Base-by-base conservation (phyloP, 2,329 filamentous ascomycete genomes). In the Aspergillus fumigatus region DNA sequence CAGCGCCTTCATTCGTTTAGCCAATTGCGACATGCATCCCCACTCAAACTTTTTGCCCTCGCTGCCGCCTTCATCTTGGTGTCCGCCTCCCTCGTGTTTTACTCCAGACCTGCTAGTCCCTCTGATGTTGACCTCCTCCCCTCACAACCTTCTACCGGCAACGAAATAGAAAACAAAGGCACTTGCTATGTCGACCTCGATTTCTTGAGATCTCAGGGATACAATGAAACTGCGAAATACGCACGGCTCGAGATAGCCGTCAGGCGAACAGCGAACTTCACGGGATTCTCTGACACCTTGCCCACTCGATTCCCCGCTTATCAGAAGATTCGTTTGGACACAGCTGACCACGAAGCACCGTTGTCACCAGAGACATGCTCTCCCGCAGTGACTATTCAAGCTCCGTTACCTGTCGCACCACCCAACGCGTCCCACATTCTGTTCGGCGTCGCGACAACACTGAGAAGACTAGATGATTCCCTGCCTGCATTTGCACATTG, bases 401-500 rank as follows among this genome's bases (percentile, higher is more conserved):
- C 55, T 2, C 65, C 64, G 6, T 21, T 51, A 9, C 54, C 38
- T 21, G 41, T 32, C 27, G 23, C 60, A 11, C 59, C 50, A 3
- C 60, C 60, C 21, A 80, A 81, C 59, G 67, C 73, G 0, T 67
- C 68, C 6, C 75, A 82, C 50, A 70, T 83, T 41, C 63, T 80
- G 45, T 84, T 85, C 57, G 82, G 81, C 53, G 75, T 84, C 1
- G 79, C 81, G 0, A 82, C 81, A 17, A 77, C 73, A 11, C 74
- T 78, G 32, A 70, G 75, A 14, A 76, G 81, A 26, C 68, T 84
- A n/a, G 60, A 74, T 29, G 70, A 73, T 5, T 79, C 80, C 1
- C 69, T 82, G 27, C 66, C 72, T 1, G 70, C 77, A 25, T 79
- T 84, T 50, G 68, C 77, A n/a, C 80, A 81, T 56, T 84, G 81